Conservation (phyloP, 2,329 filamentous ascomycete species). For the Diaporthe helianthi region DNA sequence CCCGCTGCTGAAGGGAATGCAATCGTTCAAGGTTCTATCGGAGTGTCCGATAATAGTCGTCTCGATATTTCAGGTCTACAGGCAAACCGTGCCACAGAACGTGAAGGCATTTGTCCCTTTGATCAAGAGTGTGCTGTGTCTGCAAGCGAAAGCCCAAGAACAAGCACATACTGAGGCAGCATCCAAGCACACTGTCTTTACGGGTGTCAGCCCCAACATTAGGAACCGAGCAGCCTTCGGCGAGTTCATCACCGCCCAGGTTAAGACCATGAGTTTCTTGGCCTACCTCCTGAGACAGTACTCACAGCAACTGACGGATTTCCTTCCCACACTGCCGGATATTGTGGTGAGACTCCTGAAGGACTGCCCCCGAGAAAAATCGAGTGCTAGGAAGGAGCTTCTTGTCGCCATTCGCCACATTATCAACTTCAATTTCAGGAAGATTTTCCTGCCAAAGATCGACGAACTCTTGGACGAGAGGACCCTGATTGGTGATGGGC, state of each 20-base stretch:
- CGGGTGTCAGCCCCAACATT: conserved; percentile 90
- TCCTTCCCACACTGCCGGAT: conserved; percentile 82
- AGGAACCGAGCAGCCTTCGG: conserved; percentile 94
- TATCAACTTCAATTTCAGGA: conserved; percentile 98
- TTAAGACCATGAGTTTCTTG: conserved; percentile 99
- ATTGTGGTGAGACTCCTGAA: conserved; percentile 91
- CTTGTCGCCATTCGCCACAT: conserved; percentile 97
- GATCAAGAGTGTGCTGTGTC: conserved; percentile 86
- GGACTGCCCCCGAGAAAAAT: conserved; percentile 95
- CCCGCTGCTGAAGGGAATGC: conserved; percentile 89
- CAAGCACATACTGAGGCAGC: conserved; percentile 88
- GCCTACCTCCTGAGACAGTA: conserved; percentile 92
- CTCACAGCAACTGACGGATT: conserved; percentile 84
- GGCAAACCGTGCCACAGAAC: conserved; percentile 78
- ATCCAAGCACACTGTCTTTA: conserved; percentile 81
- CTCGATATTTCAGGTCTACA: conserved; percentile 94
- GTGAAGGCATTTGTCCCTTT: conserved; percentile 92
- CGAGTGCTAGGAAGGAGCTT: conserved; percentile 90
- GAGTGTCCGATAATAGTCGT: conserved; percentile 99
- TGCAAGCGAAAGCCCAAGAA: conserved; percentile 92
- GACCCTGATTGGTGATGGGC: conserved; percentile 91
- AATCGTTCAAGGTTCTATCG: conserved; percentile 97
- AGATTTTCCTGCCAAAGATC: conserved; percentile 93
- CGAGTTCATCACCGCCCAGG: conserved; percentile 96
- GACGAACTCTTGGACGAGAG: conserved; percentile 93